Percentiles rank a stretch among this genome's conserved stretches.
These are phyloP conservation scores for Garcia nutans DNA, from an alignment of 345 rosid species.

Conservation along the genomic window DNA sequence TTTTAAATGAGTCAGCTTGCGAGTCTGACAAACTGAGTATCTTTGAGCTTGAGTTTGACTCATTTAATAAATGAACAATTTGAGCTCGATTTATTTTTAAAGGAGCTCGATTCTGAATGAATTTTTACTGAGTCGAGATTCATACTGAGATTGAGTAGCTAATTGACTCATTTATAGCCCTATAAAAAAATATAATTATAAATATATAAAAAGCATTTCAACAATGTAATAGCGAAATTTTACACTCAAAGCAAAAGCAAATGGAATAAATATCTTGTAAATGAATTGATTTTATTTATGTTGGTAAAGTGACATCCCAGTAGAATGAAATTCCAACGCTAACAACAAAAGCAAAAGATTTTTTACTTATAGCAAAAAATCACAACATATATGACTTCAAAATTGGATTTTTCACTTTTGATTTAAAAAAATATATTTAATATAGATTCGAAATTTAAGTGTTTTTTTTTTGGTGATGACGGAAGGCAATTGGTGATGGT, in stretches of 20 bases:
- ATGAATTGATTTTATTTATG: not conserved
- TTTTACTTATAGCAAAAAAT: conserved; percentile 6
- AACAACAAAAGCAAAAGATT: not conserved
- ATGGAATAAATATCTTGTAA: not conserved
- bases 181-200: too few species aligned
- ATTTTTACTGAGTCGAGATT: too few species aligned
- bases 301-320: conserved; percentile 22
- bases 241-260: conserved; percentile 20
- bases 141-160: too few species aligned
- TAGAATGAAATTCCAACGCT: conserved; percentile 1
- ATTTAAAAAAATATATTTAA: not conserved
- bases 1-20: too few species aligned
- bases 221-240: conserved; percentile 14
- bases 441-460: not conserved
- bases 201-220: not conserved
- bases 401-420: not conserved
- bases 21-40: too few species aligned
- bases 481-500: too few species aligned
- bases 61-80: too few species aligned
- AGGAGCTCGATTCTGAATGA: too few species aligned
- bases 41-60: too few species aligned
- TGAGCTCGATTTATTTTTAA: too few species aligned
- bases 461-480: conserved; percentile 1
- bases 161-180: too few species aligned
- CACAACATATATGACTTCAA: conserved; percentile 4